Percentiles rank a stretch among this genome's conserved stretches.
phyloP scores from a whole-genome alignment of 2,329 filamentous ascomycete species.

The Aspergillus thermomutatus region DNA sequence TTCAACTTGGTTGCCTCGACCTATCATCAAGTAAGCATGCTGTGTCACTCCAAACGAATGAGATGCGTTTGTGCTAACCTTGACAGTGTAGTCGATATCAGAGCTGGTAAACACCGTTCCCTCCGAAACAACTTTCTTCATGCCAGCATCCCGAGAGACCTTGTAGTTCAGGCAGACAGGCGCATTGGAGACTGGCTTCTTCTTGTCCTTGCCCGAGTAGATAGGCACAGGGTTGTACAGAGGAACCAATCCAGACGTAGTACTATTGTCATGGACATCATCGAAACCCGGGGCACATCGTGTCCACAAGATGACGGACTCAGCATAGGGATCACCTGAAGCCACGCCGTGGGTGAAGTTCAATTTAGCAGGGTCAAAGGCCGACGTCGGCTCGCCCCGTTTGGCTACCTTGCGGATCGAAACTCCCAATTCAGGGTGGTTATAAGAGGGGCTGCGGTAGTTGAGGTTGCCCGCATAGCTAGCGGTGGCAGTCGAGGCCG shows the following conservation, averaged over 20 bases:
- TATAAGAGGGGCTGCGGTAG: constrained; percentile 63
- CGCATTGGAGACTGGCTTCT: constrained; percentile 53
- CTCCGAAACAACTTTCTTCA: constrained; percentile 48
- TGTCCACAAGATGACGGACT: constrained; percentile 46
- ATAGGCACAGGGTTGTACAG: constrained; percentile 47
- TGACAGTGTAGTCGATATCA: constrained; percentile 73
- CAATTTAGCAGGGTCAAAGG: constrained; percentile 47
- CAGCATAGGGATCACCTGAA: constrained; percentile 44
- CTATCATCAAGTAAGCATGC: not conserved
- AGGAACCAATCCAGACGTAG: constrained; percentile 56
- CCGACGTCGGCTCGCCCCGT: constrained; percentile 47
- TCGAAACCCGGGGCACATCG: constrained; percentile 40
- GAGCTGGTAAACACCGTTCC: constrained; percentile 67
- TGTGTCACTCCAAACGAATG: not conserved
- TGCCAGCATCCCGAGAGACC: constrained; percentile 47
- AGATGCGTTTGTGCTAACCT: constrained; percentile 41
- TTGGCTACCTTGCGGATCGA: constrained; percentile 53
- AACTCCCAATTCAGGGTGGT: constrained; percentile 58
- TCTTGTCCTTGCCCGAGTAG: constrained; percentile 21
- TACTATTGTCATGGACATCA: constrained; percentile 49
- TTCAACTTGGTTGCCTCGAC: constrained; percentile 60
- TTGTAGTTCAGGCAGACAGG: constrained; percentile 68
- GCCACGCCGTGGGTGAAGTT: constrained; percentile 65
- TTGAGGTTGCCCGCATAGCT: constrained; percentile 55
- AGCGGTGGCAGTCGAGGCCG: constrained; percentile 8